Evolutionary conservation across 495 filamentous ascomycete genomes (phyloP).

Genomic region (Staphylotrichum tortipilum): DNA sequence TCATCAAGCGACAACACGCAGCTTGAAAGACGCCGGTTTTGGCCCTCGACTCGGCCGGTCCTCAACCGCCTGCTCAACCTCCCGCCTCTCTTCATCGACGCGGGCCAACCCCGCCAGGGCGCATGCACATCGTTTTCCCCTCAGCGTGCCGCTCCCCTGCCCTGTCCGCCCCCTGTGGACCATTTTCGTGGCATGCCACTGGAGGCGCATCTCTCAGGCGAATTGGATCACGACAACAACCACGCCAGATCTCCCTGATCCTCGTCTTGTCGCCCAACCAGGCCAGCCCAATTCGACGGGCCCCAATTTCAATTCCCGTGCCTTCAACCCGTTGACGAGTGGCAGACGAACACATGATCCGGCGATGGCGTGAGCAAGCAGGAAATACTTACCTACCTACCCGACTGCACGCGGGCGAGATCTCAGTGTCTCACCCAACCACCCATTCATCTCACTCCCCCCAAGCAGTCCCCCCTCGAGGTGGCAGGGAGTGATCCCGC

Average conservation of each 20-base stretch:
- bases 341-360: constrained; percentile 22
- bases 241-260: not conserved
- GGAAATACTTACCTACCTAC: constrained; percentile 6
- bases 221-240: constrained; percentile 23
- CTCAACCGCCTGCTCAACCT: too few relatives aligned
- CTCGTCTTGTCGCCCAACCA: constrained; percentile 21
- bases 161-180: too few relatives aligned
- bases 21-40: too few relatives aligned
- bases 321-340: too few relatives aligned
- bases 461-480: too few relatives aligned
- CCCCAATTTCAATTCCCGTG: not conserved
- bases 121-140: too few relatives aligned
- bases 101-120: too few relatives aligned
- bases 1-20: too few relatives aligned
- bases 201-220: too few relatives aligned
- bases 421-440: constrained; percentile 9
- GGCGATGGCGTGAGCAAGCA: constrained; percentile 20
- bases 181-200: too few relatives aligned
- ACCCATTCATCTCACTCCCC: not conserved
- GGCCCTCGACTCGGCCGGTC: not conserved
- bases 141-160: too few relatives aligned
- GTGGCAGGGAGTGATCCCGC: not conserved
- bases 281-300: constrained; percentile 10
- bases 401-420: constrained; percentile 10
- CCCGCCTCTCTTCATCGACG: too few relatives aligned